Evolutionary conservation across 306 rosid species (phyloP).

Genomic region (Geum urbanum): DNA sequence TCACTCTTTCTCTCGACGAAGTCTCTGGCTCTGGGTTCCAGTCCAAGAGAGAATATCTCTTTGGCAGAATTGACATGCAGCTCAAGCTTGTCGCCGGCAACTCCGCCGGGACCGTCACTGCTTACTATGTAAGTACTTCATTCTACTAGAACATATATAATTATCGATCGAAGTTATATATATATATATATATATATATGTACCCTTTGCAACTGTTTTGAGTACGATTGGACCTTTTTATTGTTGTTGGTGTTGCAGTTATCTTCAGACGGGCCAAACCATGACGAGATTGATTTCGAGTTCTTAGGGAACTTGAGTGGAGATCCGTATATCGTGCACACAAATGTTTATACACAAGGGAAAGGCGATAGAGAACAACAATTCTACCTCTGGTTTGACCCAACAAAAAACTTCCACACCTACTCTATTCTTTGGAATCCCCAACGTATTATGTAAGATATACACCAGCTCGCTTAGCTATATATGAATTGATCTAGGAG

Average conservation of each 20-base stretch:
- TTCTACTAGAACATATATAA: neutral
- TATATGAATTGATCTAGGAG: neutral
- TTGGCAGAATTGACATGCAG: conserved; percentile 36
- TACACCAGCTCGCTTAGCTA: neutral
- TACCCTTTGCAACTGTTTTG: neutral
- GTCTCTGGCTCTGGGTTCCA: conserved; percentile 36
- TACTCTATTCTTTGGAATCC: conserved; percentile 32
- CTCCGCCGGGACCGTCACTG: conserved; percentile 38
- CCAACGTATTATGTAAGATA: conserved; percentile 27
- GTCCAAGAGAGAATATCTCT: conserved; percentile 31
- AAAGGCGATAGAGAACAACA: conserved; percentile 36
- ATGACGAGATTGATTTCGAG: conserved; percentile 39
- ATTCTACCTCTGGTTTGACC: conserved; percentile 39
- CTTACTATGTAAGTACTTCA: conserved; percentile 23
- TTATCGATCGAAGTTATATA: neutral
- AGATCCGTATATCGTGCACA: conserved; percentile 32
- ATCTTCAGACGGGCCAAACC: conserved; percentile 29
- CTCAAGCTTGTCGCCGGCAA: conserved; percentile 34
- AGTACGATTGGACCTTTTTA: neutral
- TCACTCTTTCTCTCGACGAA: conserved; percentile 28
- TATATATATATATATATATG: too few species aligned
- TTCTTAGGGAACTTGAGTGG: conserved; percentile 37
- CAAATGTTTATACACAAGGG: conserved; percentile 33
- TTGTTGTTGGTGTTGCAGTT: conserved; percentile 27
- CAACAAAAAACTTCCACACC: conserved; percentile 30